Evolutionary conservation across 768 basidiomycete species (phyloP).

Genomic region (Ramaria rubella): DNA sequence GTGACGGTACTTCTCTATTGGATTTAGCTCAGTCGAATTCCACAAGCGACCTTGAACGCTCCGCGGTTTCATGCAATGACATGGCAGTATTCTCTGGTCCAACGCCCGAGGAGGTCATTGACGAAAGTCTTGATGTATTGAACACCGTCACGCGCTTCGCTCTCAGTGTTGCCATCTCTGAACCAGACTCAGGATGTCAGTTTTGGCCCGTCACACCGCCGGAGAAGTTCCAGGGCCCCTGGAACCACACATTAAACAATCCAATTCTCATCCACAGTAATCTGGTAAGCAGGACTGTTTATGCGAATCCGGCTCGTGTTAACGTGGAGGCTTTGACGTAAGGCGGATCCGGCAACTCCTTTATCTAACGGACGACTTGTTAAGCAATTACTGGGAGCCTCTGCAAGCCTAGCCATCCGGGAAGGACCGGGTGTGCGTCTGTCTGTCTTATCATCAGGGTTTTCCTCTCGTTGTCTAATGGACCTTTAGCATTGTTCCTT

Average conservation of each 20-base stretch:
- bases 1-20: constrained; percentile 2
- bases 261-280: constrained; percentile 27
- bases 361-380: background rate
- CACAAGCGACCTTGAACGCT: constrained; percentile 8
- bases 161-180: background rate
- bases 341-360: constrained; percentile 1
- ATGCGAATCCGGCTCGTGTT: background rate
- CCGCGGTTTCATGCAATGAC: constrained; percentile 14
- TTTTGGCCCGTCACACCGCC: constrained; percentile 16
- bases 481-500: background rate
- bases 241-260: constrained; percentile 23
- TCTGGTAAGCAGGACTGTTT: constrained; percentile 9
- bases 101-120: constrained; percentile 10
- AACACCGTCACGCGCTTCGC: constrained; percentile 10
- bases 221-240: constrained; percentile 24
- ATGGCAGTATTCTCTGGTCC: constrained; percentile 2
- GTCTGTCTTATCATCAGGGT: background rate
- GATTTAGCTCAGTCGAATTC: background rate
- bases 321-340: background rate
- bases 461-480: background rate
- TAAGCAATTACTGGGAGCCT: background rate
- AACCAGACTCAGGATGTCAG: constrained; percentile 13
- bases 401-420: background rate
- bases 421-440: constrained; percentile 3
- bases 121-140: constrained; percentile 1